phyloP scores from a whole-genome alignment of 2,329 filamentous ascomycete genomes.

The Alternaria dauci region DNA sequence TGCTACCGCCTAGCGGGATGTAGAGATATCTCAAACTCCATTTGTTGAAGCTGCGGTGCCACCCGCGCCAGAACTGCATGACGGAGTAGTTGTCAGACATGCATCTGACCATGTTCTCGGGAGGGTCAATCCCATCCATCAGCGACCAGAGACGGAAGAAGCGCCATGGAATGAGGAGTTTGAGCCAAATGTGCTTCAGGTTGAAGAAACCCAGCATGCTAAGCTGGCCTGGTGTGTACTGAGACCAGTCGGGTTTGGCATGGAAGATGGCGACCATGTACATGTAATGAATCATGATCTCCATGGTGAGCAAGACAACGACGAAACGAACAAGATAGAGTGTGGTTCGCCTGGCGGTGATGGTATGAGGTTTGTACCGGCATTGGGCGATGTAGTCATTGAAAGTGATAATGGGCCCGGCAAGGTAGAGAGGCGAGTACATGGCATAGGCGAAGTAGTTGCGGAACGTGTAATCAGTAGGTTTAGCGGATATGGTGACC shows the following conservation, averaged over 20 bases:
- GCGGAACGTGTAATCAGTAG: constrained; percentile 76
- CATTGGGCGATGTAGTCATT: constrained; percentile 95
- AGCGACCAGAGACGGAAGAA: constrained; percentile 97
- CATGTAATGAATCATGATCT: constrained; percentile 83
- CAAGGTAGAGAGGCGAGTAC: constrained; percentile 91
- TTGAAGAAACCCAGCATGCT: constrained; percentile 94
- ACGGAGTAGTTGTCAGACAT: constrained; percentile 94
- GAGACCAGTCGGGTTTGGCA: constrained; percentile 77
- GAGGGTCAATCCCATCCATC: constrained; percentile 88
- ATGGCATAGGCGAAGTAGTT: constrained; percentile 91
- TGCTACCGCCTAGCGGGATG: constrained; percentile 81
- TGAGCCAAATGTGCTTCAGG: constrained; percentile 96
- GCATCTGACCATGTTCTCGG: constrained; percentile 98
- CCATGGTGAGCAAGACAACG: constrained; percentile 84
- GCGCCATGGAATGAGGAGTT: constrained; percentile 95
- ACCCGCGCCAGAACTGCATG: constrained; percentile 91
- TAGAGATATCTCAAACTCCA: constrained; percentile 96
- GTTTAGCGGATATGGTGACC: constrained; percentile 75
- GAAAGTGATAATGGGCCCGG: constrained; percentile 94
- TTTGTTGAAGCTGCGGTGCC: constrained; percentile 95
- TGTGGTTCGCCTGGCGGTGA: constrained; percentile 73
- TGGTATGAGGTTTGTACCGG: constrained; percentile 75
- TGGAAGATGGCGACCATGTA: constrained; percentile 95
- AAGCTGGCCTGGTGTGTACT: constrained; percentile 87
- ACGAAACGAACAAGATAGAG: constrained; percentile 86